phyloP scores from a whole-genome alignment of 2,329 filamentous ascomycete species.

The Paecilomyces dactylethromorphus region DNA sequence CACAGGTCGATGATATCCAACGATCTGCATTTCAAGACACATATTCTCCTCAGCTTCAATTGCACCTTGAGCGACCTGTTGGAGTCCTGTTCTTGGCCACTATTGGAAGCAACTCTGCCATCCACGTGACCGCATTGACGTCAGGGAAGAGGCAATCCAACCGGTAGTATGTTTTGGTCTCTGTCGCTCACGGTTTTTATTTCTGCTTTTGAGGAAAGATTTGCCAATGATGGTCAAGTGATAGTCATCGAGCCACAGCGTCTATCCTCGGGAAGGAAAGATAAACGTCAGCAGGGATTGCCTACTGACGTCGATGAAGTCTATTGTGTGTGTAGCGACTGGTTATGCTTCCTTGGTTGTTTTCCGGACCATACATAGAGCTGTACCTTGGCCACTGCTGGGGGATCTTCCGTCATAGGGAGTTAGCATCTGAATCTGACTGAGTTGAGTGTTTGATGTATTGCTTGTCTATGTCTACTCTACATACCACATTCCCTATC shows the following conservation, averaged over 20 bases:
- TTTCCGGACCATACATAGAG: slow-evolving; percentile 8
- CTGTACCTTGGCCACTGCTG: neutral
- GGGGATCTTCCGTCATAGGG: neutral
- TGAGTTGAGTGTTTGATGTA: neutral
- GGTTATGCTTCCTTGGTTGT: neutral
- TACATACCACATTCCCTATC: neutral
- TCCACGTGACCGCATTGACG: neutral
- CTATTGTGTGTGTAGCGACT: neutral
- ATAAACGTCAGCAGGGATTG: neutral
- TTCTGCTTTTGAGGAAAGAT: neutral
- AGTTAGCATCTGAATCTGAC: neutral
- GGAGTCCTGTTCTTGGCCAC: neutral
- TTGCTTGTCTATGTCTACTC: neutral
- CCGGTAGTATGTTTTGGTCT: neutral
- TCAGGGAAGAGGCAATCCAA: neutral
- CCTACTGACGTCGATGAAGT: neutral
- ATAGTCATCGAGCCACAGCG: neutral
- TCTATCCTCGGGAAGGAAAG: neutral
- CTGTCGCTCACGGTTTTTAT: neutral
- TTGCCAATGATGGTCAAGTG: neutral
- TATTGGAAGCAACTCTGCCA: neutral
- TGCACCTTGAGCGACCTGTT: neutral
- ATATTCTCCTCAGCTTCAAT: neutral
- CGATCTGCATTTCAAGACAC: neutral
- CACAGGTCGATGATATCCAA: neutral